phyloP scores from a whole-genome alignment of 2,329 filamentous ascomycete genomes.

The Paracoccidioides brasiliensis region DNA sequence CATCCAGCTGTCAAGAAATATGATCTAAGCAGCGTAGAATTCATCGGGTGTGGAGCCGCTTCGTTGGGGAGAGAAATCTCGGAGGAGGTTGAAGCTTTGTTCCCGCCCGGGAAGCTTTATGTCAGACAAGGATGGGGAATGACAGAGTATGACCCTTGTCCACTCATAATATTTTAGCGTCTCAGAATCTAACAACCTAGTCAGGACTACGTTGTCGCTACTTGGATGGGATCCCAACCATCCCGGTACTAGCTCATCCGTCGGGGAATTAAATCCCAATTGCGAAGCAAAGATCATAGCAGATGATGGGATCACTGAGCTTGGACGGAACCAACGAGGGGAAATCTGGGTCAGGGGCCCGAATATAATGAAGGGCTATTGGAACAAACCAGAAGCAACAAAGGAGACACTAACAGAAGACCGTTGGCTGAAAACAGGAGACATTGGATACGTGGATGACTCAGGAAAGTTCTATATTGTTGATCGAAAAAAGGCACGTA shows the following conservation, averaged over 20 bases:
- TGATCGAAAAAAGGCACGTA: conserved; percentile 54
- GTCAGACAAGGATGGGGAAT: conserved; percentile 73
- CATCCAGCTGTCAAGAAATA: conserved; percentile 51
- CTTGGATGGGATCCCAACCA: conserved; percentile 50
- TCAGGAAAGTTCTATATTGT: conserved; percentile 51
- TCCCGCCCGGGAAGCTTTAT: conserved; percentile 37
- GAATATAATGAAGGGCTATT: conserved; percentile 65
- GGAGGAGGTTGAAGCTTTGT: conserved; percentile 46
- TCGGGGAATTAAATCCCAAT: conserved; percentile 59
- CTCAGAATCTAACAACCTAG: not conserved
- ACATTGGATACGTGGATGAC: conserved; percentile 51
- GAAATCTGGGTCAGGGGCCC: conserved; percentile 64
- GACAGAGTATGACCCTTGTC: conserved; percentile 48
- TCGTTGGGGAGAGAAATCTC: conserved; percentile 48
- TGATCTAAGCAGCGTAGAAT: conserved; percentile 54
- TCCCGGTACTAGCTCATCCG: conserved; percentile 34
- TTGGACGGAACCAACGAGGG: conserved; percentile 45
- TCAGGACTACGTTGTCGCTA: conserved; percentile 51
- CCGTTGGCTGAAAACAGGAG: conserved; percentile 60
- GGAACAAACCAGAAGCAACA: conserved; percentile 57
- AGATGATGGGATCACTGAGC: conserved; percentile 32
- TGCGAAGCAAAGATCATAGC: conserved; percentile 54
- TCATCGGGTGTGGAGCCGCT: conserved; percentile 53
- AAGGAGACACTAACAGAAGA: conserved; percentile 47
- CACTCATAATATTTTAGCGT: not conserved